A percentile compares a stretch with the other conserved stretches of the same genome.
Evolutionary conservation across 2,329 filamentous ascomycete genomes (phyloP).

Genomic region (Fusarium nisikadoi): DNA sequence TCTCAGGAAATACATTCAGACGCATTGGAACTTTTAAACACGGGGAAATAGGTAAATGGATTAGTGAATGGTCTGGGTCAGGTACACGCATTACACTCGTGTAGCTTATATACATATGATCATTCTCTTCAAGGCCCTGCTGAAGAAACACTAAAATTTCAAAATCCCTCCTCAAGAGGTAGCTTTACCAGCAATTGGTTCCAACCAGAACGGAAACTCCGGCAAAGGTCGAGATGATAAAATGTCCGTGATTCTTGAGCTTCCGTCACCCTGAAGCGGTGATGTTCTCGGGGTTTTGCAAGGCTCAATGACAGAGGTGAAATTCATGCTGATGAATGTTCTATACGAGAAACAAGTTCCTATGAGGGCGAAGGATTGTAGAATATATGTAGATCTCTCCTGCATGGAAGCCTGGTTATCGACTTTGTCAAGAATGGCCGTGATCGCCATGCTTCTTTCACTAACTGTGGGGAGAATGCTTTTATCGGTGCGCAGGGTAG

Average conservation of each 20-base stretch:
- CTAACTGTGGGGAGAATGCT: background rate
- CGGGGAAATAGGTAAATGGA: background rate
- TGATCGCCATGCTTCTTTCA: background rate
- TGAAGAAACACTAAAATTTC: background rate
- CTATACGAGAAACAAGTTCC: background rate
- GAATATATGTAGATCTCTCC: background rate
- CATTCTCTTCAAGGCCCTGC: background rate
- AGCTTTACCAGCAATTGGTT: fast-evolving
- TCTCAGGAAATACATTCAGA: fast-evolving
- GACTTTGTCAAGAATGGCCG: slow-evolving; percentile 1
- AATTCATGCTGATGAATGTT: fast-evolving
- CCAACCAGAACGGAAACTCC: fast-evolving
- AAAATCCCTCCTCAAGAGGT: fast-evolving
- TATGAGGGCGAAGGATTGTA: background rate
- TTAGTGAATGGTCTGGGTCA: background rate
- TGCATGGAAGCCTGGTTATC: background rate
- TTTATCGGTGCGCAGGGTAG: background rate
- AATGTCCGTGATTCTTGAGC: background rate
- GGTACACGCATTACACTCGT: background rate
- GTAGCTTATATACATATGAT: background rate
- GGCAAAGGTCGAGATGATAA: background rate
- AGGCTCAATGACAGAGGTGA: fast-evolving
- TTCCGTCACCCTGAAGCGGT: fast-evolving
- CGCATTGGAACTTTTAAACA: fast-evolving
- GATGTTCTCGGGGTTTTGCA: fast-evolving